Evolutionary conservation across 345 rosid genomes (phyloP).

Genomic region (Dimocarpus longan): DNA sequence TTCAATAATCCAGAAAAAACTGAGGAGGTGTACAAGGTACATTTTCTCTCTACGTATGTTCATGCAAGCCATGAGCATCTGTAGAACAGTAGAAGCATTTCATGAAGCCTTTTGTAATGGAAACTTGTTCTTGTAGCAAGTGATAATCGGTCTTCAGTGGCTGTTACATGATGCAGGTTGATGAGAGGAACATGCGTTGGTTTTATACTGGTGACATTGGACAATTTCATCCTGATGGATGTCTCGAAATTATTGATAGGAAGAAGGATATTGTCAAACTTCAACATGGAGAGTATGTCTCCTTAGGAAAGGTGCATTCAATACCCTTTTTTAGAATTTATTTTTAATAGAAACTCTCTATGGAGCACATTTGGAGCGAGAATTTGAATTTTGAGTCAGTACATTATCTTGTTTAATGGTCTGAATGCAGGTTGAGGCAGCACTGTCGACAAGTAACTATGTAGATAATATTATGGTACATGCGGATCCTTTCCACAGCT

Average conservation of each 20-base stretch:
- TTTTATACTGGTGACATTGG: constrained; percentile 91
- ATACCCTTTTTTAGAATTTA: neutral
- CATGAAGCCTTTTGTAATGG: neutral
- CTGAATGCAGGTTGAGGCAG: constrained; percentile 77
- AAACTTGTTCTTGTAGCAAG: constrained; percentile 3
- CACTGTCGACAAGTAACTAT: constrained; percentile 52
- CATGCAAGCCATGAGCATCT: neutral
- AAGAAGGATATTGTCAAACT: constrained; percentile 95
- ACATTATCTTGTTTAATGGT: neutral
- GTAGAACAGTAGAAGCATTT: neutral
- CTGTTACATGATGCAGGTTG: constrained; percentile 55
- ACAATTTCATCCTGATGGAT: constrained; percentile 82
- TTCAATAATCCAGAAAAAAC: constrained; percentile 79
- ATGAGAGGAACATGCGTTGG: constrained; percentile 81
- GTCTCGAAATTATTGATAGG: constrained; percentile 90
- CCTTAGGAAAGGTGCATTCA: constrained; percentile 77
- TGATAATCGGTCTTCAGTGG: neutral
- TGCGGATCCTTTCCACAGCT: constrained; percentile 70
- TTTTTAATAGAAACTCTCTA: neutral
- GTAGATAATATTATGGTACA: constrained; percentile 77
- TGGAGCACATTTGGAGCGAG: neutral
- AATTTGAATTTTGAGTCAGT: neutral
- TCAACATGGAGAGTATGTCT: constrained; percentile 90
- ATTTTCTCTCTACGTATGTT: neutral
- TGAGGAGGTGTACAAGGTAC: constrained; percentile 79